phyloP scores from a whole-genome alignment of 805 yeast genomes.

The Saturnispora quitensis region DNA sequence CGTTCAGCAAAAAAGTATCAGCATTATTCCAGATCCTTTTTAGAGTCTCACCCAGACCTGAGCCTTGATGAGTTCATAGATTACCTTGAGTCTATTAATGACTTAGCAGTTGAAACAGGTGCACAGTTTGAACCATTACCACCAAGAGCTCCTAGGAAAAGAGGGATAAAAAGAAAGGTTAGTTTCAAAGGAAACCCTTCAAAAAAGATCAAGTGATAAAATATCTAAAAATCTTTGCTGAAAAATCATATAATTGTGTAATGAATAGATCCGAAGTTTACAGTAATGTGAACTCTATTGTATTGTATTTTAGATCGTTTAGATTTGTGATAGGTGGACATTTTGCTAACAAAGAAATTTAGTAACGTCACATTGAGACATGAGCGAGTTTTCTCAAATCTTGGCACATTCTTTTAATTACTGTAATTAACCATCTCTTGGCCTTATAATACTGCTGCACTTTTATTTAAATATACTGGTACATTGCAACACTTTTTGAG shows the following conservation, averaged over 20 bases:
- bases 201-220: not conserved
- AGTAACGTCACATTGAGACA: not conserved
- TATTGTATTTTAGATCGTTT: not conserved
- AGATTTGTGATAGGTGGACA: not conserved
- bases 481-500: not conserved
- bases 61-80: not conserved
- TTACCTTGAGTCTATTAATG: constrained; percentile 2
- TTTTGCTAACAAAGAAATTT: not conserved
- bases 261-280: not conserved
- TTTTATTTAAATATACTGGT: not conserved
- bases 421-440: not conserved
- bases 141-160: not conserved
- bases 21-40: not conserved
- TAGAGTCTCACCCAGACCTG: not conserved
- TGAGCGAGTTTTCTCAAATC: not conserved
- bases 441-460: not conserved
- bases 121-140: constrained; percentile 1
- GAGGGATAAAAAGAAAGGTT: not conserved
- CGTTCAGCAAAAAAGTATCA: constrained; percentile 1
- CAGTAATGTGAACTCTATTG: not conserved
- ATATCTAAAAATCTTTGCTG: not conserved
- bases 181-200: not conserved
- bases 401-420: not conserved
- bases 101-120: constrained; percentile 1
- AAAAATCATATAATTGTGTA: not conserved